phyloP scores from a whole-genome alignment of 192 early-diverging fungal genomes.

The Lobosporangium transversale region DNA sequence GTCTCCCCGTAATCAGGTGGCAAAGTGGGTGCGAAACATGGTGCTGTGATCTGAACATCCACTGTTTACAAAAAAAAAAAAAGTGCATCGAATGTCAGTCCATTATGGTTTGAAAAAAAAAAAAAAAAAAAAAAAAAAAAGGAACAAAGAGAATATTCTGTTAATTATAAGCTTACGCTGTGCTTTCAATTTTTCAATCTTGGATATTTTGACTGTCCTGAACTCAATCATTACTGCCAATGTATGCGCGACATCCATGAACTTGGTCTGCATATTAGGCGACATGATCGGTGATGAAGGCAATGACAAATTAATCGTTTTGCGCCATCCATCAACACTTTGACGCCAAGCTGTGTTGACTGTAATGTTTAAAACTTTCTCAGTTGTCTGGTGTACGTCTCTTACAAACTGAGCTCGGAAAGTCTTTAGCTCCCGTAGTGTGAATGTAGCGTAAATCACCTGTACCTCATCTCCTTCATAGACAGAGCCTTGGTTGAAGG shows the following conservation, averaged over 20 bases:
- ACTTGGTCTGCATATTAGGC: conserved; percentile 8
- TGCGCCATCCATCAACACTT: conserved; percentile 9
- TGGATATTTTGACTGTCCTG: conserved; percentile 4
- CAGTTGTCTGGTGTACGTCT: conserved; percentile 2
- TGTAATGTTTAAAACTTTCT: conserved; percentile 10
- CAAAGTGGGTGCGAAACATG: background rate
- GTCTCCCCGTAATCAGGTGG: conserved; percentile 20
- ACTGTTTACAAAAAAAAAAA: background rate
- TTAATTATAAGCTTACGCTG: conserved; percentile 12
- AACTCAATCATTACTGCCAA: conserved; percentile 12
- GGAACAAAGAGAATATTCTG: no score
- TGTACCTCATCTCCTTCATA: conserved; percentile 4
- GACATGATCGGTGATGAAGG: conserved; percentile 15
- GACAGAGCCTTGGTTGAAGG: background rate
- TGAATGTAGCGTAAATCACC: conserved; percentile 11
- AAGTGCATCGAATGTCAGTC: conserved; percentile 1
- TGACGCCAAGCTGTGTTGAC: conserved; percentile 25
- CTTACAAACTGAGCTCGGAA: conserved; percentile 18
- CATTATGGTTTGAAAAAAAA: background rate
- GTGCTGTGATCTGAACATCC: conserved; percentile 7
- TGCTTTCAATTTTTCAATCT: conserved; percentile 14
- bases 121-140: conserved; percentile 5
- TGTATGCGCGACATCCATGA: conserved; percentile 20
- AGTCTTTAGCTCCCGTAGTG: conserved; percentile 13
- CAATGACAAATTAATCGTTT: conserved; percentile 14